phyloP scores from a whole-genome alignment of 257 asterid species.

The Solanum chmielewskii region DNA sequence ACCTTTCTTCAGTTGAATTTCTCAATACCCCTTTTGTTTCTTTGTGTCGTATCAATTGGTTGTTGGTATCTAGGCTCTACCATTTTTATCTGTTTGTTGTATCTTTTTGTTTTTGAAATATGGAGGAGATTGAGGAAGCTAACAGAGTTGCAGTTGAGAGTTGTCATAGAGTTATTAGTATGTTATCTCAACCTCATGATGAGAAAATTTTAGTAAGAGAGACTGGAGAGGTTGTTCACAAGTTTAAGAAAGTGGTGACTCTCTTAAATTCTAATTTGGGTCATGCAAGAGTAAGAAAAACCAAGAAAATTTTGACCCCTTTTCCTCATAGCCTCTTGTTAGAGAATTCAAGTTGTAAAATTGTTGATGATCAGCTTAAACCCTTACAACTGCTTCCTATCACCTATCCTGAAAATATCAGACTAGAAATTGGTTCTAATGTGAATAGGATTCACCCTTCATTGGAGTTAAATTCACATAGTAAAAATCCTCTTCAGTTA shows the following conservation, averaged over 20 bases:
- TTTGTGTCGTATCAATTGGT: background rate
- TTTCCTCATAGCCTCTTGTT: slow-evolving; percentile 49
- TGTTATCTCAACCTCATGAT: slow-evolving; percentile 45
- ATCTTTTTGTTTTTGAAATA: background rate
- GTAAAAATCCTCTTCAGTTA: slow-evolving; percentile 26
- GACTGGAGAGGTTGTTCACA: slow-evolving; percentile 63
- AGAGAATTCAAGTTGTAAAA: slow-evolving; percentile 34
- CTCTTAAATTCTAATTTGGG: slow-evolving; percentile 54
- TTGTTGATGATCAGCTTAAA: slow-evolving; percentile 28
- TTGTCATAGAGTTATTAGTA: slow-evolving; percentile 60
- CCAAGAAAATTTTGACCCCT: slow-evolving; percentile 28
- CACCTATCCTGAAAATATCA: slow-evolving; percentile 8
- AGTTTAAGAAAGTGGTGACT: slow-evolving; percentile 63
- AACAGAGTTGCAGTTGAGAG: slow-evolving; percentile 75
- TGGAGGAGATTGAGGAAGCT: slow-evolving; percentile 80
- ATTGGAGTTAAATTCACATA: slow-evolving; percentile 40
- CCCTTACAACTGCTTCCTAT: slow-evolving; percentile 32
- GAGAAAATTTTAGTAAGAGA: slow-evolving; percentile 44
- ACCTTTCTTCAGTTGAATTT: background rate
- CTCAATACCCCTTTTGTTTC: background rate
- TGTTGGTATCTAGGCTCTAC: background rate
- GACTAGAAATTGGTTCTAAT: slow-evolving; percentile 27
- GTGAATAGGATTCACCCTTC: slow-evolving; percentile 30
- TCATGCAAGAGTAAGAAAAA: slow-evolving; percentile 76
- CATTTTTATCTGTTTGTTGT: background rate